Evolutionary conservation across 768 basidiomycete species (phyloP), one percentile per base, ranked within the genome.

Genomic region (Podaxis pistillaris): DNA sequence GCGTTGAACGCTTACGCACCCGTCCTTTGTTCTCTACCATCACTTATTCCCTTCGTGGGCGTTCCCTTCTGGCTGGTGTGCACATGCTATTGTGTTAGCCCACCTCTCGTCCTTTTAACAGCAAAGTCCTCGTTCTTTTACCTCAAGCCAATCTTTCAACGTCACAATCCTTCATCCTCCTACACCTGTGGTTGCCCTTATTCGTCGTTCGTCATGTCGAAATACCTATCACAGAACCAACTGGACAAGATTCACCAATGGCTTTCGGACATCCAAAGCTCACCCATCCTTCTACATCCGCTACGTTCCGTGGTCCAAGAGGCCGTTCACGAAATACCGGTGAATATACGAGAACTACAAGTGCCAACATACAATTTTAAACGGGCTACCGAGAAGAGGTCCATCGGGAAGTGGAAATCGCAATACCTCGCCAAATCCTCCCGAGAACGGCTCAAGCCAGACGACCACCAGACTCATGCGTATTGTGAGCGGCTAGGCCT

Each of bases 231-330:
- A 1, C 17, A 46, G 24, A 56, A 41, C 37, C 54, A 40, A 17
- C 15, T 47, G 54, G 12, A 13, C 47, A 62, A 62, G 40, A 56
- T 62, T 37, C 9, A 56, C 9, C 46, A 50, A 56, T 62, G 61
- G 61, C 54, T 62, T 28, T 26, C 22, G 22, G 61, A 55, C 4
- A 49, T 62, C 8, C 61, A 40, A 24, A 56, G 9, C 24, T 47
- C 61, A 50, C 55, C 61, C n/a, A 50, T 62, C 13, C 33, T 62
- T 26, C 61, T 62, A 28, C 46, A 56, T n/a, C 61, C 61, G 2
- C 37, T 56, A 19, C 61, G 51, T 17, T 37, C 46, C 19, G 28
- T 56, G 17, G 24, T 62, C n/a, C 53, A 62, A 56, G 61, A 62
- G 15, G 33, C 38, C 17, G 37, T 36, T 38, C 22, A 47, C 12